Base-by-base conservation (phyloP, 2,329 filamentous ascomycete genomes). In the Exutisphaerella laricina region DNA sequence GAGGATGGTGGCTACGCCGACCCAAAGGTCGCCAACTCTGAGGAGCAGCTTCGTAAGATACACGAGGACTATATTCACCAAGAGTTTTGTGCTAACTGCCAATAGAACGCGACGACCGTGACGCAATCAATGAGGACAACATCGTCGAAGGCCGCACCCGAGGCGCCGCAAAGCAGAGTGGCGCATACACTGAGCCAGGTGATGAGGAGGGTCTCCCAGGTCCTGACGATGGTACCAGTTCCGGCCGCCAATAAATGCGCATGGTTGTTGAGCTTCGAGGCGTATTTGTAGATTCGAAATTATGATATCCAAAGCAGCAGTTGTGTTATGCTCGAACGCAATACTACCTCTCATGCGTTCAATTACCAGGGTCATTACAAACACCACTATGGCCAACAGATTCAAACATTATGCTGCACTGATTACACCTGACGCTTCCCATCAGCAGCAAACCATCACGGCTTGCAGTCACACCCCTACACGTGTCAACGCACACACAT, bases 171-270 rank as follows among this genome's bases (percentile, higher is more conserved):
- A 72, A 72, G 62, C 25, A 60, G 29, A 48, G 59, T 25, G 71
- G 72, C 13, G 62, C 63, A 0, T 75, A 75, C 51, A 49, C 56
- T 1, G 72, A 76, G 64, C 73, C 72, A n/a, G 69, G 70, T 21
- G 73, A 75, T 50, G 71, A 74, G 42, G 72, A 74, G 59, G 67
- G 58, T 33, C 37, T 62, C 25, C 58, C 58, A 3, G 48, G 48
- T 18, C 29, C 51, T 17, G 48, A 56, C 7, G 54, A 56, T 49
- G 55, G 56, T 2, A 58, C 54, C 7, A 50, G 45, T 4, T 35
- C 29, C 20, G 43, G 36, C 12, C 4, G 35, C 41, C 35, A 49
- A 45, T 46, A 43, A 26, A 41, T 13, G n/a, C 14, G n/a, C n/a
- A n/a, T n/a, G n/a, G n/a, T n/a, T n/a, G n/a, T n/a, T n/a, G n/a